phyloP scores from a whole-genome alignment of 139 green algal genomes.

The Mesotaenium endlicherianum region DNA sequence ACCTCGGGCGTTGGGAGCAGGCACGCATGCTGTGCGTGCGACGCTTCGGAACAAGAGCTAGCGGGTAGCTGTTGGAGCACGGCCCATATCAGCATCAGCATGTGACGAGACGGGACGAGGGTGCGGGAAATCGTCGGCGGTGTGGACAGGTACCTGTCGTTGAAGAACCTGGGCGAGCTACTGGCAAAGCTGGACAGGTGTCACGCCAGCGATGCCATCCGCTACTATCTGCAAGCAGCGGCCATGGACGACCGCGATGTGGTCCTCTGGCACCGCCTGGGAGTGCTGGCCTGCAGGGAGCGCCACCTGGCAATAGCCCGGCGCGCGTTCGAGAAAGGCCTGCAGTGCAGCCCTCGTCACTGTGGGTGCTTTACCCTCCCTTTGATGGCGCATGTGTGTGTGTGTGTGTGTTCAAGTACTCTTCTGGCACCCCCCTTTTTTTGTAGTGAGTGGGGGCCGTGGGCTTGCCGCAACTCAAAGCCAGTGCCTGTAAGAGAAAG shows the following conservation, averaged over 20 bases:
- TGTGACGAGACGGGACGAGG: not conserved
- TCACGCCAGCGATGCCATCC: not conserved
- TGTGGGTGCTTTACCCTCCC: constrained; percentile 13
- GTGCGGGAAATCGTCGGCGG: not conserved
- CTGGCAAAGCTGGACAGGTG: not conserved
- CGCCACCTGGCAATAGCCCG: constrained; percentile 29
- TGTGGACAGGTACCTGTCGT: constrained; percentile 23
- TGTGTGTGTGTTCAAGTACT: not conserved
- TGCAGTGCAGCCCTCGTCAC: constrained; percentile 33
- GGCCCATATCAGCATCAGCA: not conserved
- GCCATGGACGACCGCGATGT: constrained; percentile 40
- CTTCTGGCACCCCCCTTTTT: not conserved
- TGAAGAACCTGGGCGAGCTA: constrained; percentile 43
- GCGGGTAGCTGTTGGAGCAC: not conserved
- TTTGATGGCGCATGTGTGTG: not conserved
- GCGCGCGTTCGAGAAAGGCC: constrained; percentile 43
- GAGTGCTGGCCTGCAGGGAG: constrained; percentile 2
- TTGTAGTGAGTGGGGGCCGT: not conserved
- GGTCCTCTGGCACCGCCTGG: constrained; percentile 46
- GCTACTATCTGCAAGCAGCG: constrained; percentile 32
- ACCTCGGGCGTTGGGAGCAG: no score
- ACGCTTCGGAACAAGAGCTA: not conserved
- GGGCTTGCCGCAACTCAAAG: not conserved
- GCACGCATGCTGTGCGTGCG: not conserved
- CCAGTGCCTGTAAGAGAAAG: no score